phyloP scores from a whole-genome alignment of 2,329 filamentous ascomycete genomes.

The Xylaria sp. region DNA sequence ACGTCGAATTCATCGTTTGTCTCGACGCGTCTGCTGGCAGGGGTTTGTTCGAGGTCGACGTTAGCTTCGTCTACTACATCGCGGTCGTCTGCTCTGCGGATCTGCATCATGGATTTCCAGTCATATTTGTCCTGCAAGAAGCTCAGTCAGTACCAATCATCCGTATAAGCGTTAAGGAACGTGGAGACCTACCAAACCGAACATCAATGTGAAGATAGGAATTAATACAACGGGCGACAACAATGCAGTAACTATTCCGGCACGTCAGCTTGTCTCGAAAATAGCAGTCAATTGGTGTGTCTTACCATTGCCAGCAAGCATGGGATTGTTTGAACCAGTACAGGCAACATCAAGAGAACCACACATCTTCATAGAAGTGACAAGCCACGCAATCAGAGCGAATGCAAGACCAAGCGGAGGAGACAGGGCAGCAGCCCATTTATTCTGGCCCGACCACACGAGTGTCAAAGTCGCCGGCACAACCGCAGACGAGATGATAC shows the following conservation, averaged over 20 bases:
- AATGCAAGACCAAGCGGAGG: constrained; percentile 76
- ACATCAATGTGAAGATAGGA: constrained; percentile 76
- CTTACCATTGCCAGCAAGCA: constrained; percentile 79
- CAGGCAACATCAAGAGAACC: constrained; percentile 76
- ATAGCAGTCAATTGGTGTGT: neutral
- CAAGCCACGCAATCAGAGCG: constrained; percentile 80
- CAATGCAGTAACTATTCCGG: constrained; percentile 72
- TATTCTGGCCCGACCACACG: constrained; percentile 83
- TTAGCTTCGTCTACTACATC: constrained; percentile 72
- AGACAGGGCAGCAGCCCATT: constrained; percentile 75
- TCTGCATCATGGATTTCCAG: constrained; percentile 84
- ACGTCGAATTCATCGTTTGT: constrained; percentile 39
- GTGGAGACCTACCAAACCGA: constrained; percentile 60
- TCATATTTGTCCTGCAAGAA: constrained; percentile 74
- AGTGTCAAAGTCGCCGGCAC: constrained; percentile 84
- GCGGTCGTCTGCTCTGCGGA: constrained; percentile 81
- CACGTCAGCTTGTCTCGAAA: constrained; percentile 26
- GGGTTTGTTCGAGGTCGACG: constrained; percentile 68
- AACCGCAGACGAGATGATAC: constrained; percentile 87
- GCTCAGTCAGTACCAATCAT: neutral
- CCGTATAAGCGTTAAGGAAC: no score
- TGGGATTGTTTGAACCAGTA: constrained; percentile 86
- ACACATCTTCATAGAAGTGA: constrained; percentile 76
- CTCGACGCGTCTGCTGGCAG: constrained; percentile 62
- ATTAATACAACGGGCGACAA: constrained; percentile 81